phyloP scores from a whole-genome alignment of 257 asterid genomes.

The Solanum verrucosum region DNA sequence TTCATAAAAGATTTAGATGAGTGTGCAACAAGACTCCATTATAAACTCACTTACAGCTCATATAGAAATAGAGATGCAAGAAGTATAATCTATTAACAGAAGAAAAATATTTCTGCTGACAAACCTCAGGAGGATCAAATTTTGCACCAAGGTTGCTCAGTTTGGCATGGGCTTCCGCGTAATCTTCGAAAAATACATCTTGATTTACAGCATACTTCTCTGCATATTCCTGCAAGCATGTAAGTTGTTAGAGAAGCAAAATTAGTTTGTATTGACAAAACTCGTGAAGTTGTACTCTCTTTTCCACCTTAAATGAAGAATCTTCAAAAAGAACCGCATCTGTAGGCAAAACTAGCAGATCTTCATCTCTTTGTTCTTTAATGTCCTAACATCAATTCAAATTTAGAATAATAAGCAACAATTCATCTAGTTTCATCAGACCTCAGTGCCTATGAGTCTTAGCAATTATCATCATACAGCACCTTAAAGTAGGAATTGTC shows the following conservation, averaged over 20 bases:
- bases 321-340: slow-evolving; percentile 94
- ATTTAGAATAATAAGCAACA: slow-evolving; percentile 5
- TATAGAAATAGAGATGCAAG: neutral
- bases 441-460: neutral
- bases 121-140: slow-evolving; percentile 93
- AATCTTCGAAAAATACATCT: slow-evolving; percentile 83
- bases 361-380: slow-evolving; percentile 74
- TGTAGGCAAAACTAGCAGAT: slow-evolving; percentile 88
- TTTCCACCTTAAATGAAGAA: slow-evolving; percentile 83
- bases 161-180: slow-evolving; percentile 95
- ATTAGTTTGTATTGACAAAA: neutral
- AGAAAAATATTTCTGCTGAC: neutral
- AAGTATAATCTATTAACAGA: neutral
- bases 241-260: neutral
- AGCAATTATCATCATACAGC: neutral
- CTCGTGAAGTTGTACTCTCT: neutral
- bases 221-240: slow-evolving; percentile 51
- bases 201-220: slow-evolving; percentile 90
- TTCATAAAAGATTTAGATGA: neutral
- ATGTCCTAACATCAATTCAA: slow-evolving; percentile 49
- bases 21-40: neutral
- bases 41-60: neutral
- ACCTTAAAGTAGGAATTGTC: slow-evolving; percentile 97
- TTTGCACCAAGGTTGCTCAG: slow-evolving; percentile 95
- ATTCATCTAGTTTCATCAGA: neutral